These are phyloP conservation scores for Tanacetum coccineum DNA, from an alignment of 129 eudicot genomes.

Conservation along the genomic window DNA sequence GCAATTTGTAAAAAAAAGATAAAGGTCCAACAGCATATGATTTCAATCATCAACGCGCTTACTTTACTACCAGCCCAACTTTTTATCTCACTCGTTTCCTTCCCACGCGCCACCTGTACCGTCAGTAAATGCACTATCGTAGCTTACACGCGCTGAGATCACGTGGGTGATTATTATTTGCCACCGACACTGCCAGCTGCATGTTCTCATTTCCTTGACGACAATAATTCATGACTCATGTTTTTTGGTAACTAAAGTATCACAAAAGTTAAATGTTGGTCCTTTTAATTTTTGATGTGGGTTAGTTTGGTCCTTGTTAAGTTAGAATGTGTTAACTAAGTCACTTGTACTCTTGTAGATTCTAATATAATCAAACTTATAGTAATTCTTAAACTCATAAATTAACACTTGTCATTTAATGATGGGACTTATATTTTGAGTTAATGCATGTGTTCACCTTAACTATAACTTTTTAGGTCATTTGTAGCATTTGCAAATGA, in stretches of 20 bases:
- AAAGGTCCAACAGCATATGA: background rate
- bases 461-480: background rate
- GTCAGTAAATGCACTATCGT: background rate
- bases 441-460: too few relatives aligned
- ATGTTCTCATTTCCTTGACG: conserved; percentile 7
- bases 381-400: too few relatives aligned
- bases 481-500: background rate
- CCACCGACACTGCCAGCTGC: conserved; percentile 13
- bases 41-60: background rate
- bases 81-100: background rate
- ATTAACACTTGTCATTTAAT: too few relatives aligned
- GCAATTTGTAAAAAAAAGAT: background rate
- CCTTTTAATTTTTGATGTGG: background rate
- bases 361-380: too few relatives aligned
- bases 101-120: background rate
- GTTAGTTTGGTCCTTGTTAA: too few relatives aligned
- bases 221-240: conserved; percentile 10
- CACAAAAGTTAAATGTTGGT: background rate
- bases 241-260: conserved; percentile 2
- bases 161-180: background rate
- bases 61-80: background rate
- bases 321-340: too few relatives aligned
- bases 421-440: too few relatives aligned
- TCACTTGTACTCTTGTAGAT: too few relatives aligned
- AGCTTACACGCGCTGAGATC: background rate